Conservation (phyloP, 2,329 filamentous ascomycete genomes). For the Cercospora citrullina region DNA sequence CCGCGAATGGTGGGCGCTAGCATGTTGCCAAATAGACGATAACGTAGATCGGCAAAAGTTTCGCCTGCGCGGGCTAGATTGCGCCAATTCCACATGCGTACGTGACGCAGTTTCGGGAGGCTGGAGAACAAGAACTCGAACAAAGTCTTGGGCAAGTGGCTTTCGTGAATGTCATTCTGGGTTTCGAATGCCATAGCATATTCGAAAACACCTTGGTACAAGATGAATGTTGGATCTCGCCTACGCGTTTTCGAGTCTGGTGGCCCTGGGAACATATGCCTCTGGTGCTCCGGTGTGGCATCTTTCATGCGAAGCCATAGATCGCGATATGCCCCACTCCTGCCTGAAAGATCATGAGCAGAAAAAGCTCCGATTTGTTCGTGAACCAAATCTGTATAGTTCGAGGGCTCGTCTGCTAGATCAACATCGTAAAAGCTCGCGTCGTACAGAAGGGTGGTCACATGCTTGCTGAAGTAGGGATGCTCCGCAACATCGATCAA, state of each 20-base stretch:
- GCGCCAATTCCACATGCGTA: background rate
- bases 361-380: background rate
- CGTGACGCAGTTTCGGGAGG: background rate
- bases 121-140: background rate
- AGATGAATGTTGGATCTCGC: too few species aligned
- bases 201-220: background rate
- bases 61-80: background rate
- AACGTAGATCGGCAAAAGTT: background rate
- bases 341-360: background rate
- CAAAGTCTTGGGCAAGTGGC: background rate
- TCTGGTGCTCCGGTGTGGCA: too few species aligned
- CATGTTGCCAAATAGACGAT: background rate
- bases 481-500: slow-evolving; percentile 18
- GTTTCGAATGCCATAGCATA: background rate
- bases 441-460: slow-evolving; percentile 21
- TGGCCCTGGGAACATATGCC: too few species aligned
- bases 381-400: background rate
- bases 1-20: background rate
- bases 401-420: background rate
- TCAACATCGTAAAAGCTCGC: slow-evolving; percentile 17
- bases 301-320: too few species aligned
- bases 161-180: background rate
- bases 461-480: slow-evolving; percentile 20
- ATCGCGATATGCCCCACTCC: background rate
- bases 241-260: too few species aligned